Conservation (phyloP, 441 rosid genomes). For the Brassica balearica region DNA sequence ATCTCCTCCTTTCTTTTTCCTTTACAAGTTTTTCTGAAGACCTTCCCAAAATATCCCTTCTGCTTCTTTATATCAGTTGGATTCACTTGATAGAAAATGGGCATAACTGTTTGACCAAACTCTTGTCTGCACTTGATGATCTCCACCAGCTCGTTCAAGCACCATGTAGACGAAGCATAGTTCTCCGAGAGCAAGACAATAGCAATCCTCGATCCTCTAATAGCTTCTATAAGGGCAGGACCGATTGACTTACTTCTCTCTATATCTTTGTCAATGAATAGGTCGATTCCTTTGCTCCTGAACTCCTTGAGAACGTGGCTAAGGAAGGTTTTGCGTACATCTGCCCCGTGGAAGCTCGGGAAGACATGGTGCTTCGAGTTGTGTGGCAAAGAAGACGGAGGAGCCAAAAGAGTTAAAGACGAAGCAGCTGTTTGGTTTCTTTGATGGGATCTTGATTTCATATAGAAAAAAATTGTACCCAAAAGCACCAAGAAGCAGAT, state of each 20-base stretch:
- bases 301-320: neutral
- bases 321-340: neutral
- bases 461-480: neutral
- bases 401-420: neutral
- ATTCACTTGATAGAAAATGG: neutral
- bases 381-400: neutral
- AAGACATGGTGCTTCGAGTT: neutral
- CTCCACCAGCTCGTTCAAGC: neutral
- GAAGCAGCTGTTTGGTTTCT: neutral
- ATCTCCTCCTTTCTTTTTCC: neutral
- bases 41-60: neutral
- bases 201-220: neutral
- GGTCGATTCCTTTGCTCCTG: neutral
- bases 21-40: neutral
- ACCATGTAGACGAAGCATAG: neutral
- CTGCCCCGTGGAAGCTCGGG: conserved; percentile 6
- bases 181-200: neutral
- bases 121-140: neutral
- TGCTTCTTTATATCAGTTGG: neutral
- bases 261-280: neutral
- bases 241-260: neutral
- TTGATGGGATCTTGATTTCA: neutral
- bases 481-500: neutral
- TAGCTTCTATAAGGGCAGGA: neutral
- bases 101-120: neutral